These are phyloP conservation scores for Myriosclerotinia scirpicola DNA, from an alignment of 2,329 filamentous ascomycete genomes.

Conservation along the genomic window DNA sequence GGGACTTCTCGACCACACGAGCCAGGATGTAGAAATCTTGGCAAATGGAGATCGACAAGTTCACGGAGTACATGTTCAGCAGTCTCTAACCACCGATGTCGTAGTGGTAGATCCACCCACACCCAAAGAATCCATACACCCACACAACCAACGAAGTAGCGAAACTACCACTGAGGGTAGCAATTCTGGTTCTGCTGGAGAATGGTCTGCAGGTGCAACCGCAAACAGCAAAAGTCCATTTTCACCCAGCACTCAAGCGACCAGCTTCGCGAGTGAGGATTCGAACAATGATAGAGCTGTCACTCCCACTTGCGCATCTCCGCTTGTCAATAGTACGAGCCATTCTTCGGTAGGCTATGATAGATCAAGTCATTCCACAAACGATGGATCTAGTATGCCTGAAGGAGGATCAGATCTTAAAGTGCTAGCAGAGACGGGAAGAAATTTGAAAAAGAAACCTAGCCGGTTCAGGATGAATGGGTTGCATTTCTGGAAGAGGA, in stretches of 20 bases:
- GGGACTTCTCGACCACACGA: constrained; percentile 27
- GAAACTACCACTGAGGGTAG: constrained; percentile 62
- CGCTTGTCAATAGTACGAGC: constrained; percentile 38
- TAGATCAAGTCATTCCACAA: constrained; percentile 24
- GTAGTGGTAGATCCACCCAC: constrained; percentile 33
- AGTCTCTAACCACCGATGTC: constrained; percentile 36
- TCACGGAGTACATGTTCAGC: constrained; percentile 27
- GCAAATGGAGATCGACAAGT: constrained; percentile 22
- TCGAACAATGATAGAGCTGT: constrained; percentile 25
- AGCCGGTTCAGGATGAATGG: constrained; percentile 62
- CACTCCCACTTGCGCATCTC: constrained; percentile 27
- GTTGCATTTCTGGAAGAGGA: constrained; percentile 40
- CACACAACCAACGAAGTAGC: constrained; percentile 53
- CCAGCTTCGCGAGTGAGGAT: constrained; percentile 60
- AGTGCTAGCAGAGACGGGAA: constrained; percentile 49
- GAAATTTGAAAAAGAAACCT: constrained; percentile 59
- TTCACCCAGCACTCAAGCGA: constrained; percentile 64
- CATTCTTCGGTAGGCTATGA: constrained; percentile 25
- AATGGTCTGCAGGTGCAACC: constrained; percentile 63
- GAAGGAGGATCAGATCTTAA: constrained; percentile 24
- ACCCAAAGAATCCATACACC: constrained; percentile 25
- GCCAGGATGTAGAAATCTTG: constrained; percentile 17
- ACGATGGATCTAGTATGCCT: constrained; percentile 19
- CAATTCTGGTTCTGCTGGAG: constrained; percentile 54
- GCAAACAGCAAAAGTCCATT: constrained; percentile 64